Evolutionary conservation across 1,139 yeast genomes (phyloP).

Genomic region (Starmera stellimalicola): DNA sequence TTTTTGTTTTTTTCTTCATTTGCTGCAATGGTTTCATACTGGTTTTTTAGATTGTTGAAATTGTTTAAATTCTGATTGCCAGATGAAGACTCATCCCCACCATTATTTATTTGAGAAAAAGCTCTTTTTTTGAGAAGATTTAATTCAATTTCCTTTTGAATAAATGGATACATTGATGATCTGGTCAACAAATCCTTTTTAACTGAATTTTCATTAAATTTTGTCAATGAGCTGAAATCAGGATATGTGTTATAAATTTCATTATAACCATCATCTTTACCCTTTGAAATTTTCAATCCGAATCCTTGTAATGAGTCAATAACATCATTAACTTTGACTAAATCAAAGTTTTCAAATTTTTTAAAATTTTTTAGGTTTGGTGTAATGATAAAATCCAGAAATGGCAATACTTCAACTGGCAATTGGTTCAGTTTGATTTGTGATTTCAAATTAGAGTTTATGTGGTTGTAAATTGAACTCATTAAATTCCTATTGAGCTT

Average conservation of each 20-base stretch:
- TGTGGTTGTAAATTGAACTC: conserved; percentile 10
- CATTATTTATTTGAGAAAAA: conserved; percentile 21
- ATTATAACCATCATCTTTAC: conserved; percentile 19
- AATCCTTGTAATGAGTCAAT: conserved; percentile 22
- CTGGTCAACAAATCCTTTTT: conserved; percentile 9
- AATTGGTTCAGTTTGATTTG: conserved; percentile 8
- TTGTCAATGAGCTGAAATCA: conserved; percentile 13
- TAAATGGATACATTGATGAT: conserved; percentile 20
- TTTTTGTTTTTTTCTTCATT: conserved; percentile 12
- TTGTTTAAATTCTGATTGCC: conserved; percentile 28
- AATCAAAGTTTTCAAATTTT: conserved; percentile 17
- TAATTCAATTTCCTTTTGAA: conserved; percentile 34
- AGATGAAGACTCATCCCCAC: conserved; percentile 16
- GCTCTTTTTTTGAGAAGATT: conserved; percentile 27
- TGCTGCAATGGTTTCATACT: conserved; percentile 19
- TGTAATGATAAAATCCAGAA: conserved; percentile 34
- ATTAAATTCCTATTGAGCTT: conserved; percentile 9
- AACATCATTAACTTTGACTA: conserved; percentile 18
- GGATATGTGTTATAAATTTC: conserved; percentile 23
- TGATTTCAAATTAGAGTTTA: conserved; percentile 7
- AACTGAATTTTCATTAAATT: conserved; percentile 11
- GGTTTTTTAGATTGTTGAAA: conserved; percentile 24
- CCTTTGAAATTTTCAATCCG: conserved; percentile 20
- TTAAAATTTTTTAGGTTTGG: conserved; percentile 29
- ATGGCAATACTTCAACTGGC: conserved; percentile 34